These are phyloP conservation scores for Anthracocystis panici-leucophaei DNA, from an alignment of 1,284 basidiomycete genomes.

Conservation along the genomic window DNA sequence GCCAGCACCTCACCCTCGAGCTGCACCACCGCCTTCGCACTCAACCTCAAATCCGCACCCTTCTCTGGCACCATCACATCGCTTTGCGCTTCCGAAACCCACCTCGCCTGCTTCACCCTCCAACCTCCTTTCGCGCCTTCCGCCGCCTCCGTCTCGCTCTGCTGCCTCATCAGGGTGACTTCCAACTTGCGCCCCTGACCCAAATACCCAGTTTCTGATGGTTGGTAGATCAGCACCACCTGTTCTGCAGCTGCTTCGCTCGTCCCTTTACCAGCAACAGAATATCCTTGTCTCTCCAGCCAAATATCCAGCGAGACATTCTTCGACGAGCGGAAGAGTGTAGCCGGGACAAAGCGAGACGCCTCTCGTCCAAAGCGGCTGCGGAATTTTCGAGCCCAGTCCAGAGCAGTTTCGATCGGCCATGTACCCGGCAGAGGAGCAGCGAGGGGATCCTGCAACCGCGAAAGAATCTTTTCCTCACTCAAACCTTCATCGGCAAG, in stretches of 20 bases:
- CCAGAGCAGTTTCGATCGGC: conserved; percentile 25
- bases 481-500: conserved; percentile 31
- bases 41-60: conserved; percentile 31
- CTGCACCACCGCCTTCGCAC: background rate
- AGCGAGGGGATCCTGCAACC: conserved; percentile 37
- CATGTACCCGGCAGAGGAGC: conserved; percentile 38
- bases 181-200: conserved; percentile 20
- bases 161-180: conserved; percentile 12
- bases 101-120: conserved; percentile 12
- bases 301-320: conserved; percentile 32
- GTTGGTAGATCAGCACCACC: conserved; percentile 29
- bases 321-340: conserved; percentile 45
- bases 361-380: conserved; percentile 30
- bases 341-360: conserved; percentile 37
- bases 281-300: conserved; percentile 36
- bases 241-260: conserved; percentile 2
- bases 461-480: conserved; percentile 25
- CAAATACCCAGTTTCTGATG: conserved; percentile 3
- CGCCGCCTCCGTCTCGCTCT: conserved; percentile 4
- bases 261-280: background rate
- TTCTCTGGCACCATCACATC: conserved; percentile 39
- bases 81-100: conserved; percentile 23
- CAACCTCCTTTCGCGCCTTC: conserved; percentile 15
- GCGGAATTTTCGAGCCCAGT: conserved; percentile 38
- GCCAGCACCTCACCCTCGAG: conserved; percentile 6